Conservation (phyloP, 2,329 filamentous ascomycete species). For the Xylaria sp. region DNA sequence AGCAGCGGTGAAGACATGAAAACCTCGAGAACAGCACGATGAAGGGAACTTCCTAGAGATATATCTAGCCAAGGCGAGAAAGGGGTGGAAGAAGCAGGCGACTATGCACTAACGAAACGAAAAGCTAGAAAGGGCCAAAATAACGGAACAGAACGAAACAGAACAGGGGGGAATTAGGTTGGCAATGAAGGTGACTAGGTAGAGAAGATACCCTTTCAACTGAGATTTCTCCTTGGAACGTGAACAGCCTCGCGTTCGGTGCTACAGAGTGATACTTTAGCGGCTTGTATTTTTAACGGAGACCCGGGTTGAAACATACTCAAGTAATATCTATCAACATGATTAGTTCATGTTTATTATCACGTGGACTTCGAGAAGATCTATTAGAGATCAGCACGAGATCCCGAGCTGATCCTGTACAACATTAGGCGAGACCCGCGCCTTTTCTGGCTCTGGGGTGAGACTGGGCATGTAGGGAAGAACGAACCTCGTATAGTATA, state of each 20-base stretch:
- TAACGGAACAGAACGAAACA: not conserved
- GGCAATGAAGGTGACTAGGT: not conserved
- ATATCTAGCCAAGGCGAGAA: constrained; percentile 27
- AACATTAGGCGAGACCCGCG: constrained; percentile 34
- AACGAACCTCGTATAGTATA: not conserved
- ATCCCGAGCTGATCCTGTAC: constrained; percentile 18
- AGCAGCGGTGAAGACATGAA: constrained; percentile 31
- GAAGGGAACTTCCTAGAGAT: constrained; percentile 27
- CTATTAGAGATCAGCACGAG: constrained; percentile 26
- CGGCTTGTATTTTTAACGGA: not conserved
- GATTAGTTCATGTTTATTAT: not conserved
- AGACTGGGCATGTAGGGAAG: not conserved
- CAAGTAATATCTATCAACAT: not conserved
- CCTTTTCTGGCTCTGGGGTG: constrained; percentile 23
- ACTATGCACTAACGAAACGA: constrained; percentile 37
- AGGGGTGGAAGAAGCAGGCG: constrained; percentile 34
- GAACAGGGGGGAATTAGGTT: not conserved
- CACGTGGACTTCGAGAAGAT: not conserved
- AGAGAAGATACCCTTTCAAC: constrained; percentile 11
- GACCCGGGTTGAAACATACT: not conserved
- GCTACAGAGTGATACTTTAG: not conserved
- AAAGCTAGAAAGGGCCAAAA: constrained; percentile 17
- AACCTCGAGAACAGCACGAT: constrained; percentile 42
- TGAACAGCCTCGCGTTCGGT: not conserved
- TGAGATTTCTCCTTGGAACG: not conserved